phyloP scores from a whole-genome alignment of 1,284 basidiomycete genomes.

The Cutaneotrichosporon curvatum region DNA sequence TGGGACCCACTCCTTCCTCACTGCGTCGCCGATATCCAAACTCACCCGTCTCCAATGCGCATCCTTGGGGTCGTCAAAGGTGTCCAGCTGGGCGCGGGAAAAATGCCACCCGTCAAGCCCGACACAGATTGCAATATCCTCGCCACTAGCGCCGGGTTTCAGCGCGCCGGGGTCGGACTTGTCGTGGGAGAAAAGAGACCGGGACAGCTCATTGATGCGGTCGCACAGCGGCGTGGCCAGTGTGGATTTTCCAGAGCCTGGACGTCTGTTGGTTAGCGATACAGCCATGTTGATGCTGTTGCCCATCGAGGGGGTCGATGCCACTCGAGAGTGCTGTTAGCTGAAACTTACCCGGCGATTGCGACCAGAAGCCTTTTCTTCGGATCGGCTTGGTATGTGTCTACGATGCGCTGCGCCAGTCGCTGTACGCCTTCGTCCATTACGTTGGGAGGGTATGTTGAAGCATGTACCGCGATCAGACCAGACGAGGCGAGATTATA shows the following conservation, averaged over 20 bases:
- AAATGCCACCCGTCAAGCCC: conserved; percentile 52
- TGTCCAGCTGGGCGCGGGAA: conserved; percentile 42
- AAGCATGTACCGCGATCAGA: too few species aligned
- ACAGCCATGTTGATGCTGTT: too few species aligned
- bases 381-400: conserved; percentile 7
- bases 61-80: conserved; percentile 54
- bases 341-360: conserved; percentile 27
- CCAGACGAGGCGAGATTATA: too few species aligned
- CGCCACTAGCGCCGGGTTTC: neutral
- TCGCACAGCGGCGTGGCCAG: conserved; percentile 46
- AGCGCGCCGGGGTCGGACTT: too few species aligned
- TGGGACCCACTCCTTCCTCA: too few species aligned
- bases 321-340: too few species aligned
- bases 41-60: conserved; percentile 60
- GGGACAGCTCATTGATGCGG: conserved; percentile 34
- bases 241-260: conserved; percentile 51
- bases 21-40: neutral
- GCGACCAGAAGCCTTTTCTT: conserved; percentile 60
- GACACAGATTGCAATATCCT: conserved; percentile 43
- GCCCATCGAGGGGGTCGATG: neutral
- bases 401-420: conserved; percentile 15
- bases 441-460: too few species aligned
- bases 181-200: conserved; percentile 1
- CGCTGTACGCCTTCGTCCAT: neutral
- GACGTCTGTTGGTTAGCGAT: conserved; percentile 32